These are phyloP conservation scores for Barbarea vulgaris DNA, from an alignment of 345 rosid genomes.

Conservation along the genomic window DNA sequence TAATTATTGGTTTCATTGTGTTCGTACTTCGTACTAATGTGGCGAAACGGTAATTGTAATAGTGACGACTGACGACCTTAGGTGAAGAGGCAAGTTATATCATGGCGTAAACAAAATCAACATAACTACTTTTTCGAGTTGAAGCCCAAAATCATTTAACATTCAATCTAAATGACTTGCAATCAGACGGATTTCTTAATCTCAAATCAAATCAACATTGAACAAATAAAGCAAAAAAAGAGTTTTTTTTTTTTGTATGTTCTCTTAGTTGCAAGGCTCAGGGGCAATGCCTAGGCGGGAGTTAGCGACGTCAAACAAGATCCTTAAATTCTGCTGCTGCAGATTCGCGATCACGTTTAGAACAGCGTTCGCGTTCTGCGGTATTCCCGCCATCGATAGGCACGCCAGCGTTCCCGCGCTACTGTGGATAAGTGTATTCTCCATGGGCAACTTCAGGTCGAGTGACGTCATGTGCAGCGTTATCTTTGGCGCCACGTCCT, in stretches of 20 bases:
- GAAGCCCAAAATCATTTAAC: not conserved
- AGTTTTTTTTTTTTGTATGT: not conserved
- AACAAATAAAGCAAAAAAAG: not conserved
- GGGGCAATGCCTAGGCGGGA: conserved; percentile 82
- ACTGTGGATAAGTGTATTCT: conserved; percentile 84
- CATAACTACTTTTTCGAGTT: not conserved
- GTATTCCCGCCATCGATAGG: conserved; percentile 77
- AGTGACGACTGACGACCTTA: too few relatives aligned
- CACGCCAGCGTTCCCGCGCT: conserved; percentile 76
- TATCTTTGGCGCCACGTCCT: conserved; percentile 51
- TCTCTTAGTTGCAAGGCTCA: conserved; percentile 71
- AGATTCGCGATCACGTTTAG: conserved; percentile 84
- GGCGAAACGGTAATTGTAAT: too few relatives aligned
- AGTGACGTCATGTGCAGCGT: conserved; percentile 63
- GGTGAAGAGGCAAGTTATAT: too few relatives aligned
- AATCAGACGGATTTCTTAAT: not conserved
- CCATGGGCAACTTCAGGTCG: conserved; percentile 65
- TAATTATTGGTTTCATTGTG: too few relatives aligned
- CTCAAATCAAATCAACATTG: not conserved
- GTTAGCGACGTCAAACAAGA: conserved; percentile 70
- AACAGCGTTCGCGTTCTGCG: conserved; percentile 62
- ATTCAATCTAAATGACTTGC: not conserved
- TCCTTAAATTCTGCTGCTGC: conserved; percentile 87
- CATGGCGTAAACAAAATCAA: not conserved
- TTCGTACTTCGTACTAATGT: too few relatives aligned